These are phyloP conservation scores for Colletotrichum musicola DNA, from an alignment of 2,329 filamentous ascomycete genomes.

Conservation along the genomic window DNA sequence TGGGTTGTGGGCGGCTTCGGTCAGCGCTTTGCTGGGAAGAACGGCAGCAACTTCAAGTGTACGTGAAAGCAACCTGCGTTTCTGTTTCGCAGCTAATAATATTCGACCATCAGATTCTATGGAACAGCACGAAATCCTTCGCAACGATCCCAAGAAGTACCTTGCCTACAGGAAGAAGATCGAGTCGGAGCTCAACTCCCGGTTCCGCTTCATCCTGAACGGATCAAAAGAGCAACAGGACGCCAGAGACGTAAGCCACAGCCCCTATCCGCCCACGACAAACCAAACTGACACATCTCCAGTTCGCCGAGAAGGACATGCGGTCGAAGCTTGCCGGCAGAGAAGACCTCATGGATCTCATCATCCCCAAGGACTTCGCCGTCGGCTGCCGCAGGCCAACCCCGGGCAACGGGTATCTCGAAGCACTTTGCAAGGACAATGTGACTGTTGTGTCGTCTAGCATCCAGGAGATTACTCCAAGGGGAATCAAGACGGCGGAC, in stretches of 20 bases:
- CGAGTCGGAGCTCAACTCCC: constrained; percentile 62
- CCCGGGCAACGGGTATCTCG: constrained; percentile 47
- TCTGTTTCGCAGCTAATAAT: neutral
- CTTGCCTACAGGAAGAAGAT: constrained; percentile 62
- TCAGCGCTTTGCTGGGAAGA: constrained; percentile 58
- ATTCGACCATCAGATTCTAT: constrained; percentile 42
- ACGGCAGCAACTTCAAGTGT: constrained; percentile 61
- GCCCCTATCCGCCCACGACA: neutral
- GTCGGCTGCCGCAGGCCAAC: constrained; percentile 42
- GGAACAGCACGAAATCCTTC: constrained; percentile 61
- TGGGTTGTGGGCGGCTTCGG: constrained; percentile 63
- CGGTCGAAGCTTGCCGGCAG: constrained; percentile 53
- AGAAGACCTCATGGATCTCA: constrained; percentile 56
- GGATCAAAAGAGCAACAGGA: constrained; percentile 57
- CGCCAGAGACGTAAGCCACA: constrained; percentile 44
- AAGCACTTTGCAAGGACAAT: constrained; percentile 45
- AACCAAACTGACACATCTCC: neutral
- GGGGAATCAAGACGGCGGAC: constrained; percentile 46
- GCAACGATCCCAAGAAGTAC: constrained; percentile 66
- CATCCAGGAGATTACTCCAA: constrained; percentile 45
- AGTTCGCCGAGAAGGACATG: constrained; percentile 51
- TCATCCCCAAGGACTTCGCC: constrained; percentile 53
- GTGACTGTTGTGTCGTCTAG: constrained; percentile 41
- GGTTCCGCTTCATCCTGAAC: constrained; percentile 66
- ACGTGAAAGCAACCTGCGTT: constrained; percentile 23